phyloP scores from a whole-genome alignment of 2,329 filamentous ascomycete genomes.

The Pseudocercospora cruenta region DNA sequence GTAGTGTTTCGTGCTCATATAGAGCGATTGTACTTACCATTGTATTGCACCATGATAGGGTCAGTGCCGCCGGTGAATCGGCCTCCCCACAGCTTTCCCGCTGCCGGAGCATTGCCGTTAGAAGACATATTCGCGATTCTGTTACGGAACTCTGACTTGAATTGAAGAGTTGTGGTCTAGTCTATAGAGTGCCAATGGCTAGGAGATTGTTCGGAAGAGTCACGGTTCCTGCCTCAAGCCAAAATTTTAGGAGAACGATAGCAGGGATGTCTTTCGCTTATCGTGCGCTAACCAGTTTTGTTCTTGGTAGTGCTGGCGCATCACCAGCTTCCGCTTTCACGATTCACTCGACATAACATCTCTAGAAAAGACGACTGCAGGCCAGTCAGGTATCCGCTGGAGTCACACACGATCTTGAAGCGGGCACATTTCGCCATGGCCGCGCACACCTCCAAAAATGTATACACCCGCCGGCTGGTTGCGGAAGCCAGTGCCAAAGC shows the following conservation, averaged over 20 bases:
- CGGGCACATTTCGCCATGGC: background rate
- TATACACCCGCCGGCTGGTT: conserved; percentile 84
- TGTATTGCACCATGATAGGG: conserved; percentile 84
- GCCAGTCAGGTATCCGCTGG: background rate
- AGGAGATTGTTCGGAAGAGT: conserved; percentile 3
- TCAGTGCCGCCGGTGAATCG: conserved; percentile 74
- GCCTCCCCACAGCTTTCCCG: conserved; percentile 62
- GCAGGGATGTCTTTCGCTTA: conserved; percentile 4
- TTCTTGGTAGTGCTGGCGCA: background rate
- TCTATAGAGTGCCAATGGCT: conserved; percentile 13
- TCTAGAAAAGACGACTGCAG: background rate
- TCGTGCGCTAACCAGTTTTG: background rate
- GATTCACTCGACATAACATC: background rate
- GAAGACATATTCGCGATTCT: conserved; percentile 22
- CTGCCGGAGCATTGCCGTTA: conserved; percentile 28
- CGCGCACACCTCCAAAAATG: conserved; percentile 62
- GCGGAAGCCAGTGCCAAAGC: conserved; percentile 80
- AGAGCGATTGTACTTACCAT: conserved; percentile 44
- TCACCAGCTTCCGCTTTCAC: background rate
- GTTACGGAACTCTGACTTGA: background rate
- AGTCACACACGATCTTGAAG: background rate
- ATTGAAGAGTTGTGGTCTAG: background rate
- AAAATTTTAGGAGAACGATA: conserved; percentile 1
- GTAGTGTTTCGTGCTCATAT: background rate
- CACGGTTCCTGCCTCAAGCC: conserved; percentile 2